phyloP scores from a whole-genome alignment of 129 eudicot species.

The Kitagawia praeruptora region DNA sequence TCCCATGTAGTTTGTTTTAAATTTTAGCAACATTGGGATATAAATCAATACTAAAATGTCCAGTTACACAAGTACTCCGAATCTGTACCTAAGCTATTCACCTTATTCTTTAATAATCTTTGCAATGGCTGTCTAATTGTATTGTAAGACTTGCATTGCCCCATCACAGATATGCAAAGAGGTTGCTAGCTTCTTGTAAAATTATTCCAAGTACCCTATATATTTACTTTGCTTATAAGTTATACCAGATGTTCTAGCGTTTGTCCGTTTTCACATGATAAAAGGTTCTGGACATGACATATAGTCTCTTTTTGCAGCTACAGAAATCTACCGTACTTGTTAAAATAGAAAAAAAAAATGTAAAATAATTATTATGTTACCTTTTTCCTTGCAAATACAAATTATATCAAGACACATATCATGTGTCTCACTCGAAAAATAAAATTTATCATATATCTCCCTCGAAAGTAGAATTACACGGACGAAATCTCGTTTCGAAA shows the following conservation, averaged over 20 bases:
- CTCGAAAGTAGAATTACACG: background rate
- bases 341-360: too few species aligned
- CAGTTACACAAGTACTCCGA: background rate
- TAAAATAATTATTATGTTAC: too few species aligned
- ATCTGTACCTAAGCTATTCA: background rate
- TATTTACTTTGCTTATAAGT: background rate
- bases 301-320: too few species aligned
- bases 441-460: background rate
- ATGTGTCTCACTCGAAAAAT: background rate
- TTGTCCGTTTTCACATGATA: background rate
- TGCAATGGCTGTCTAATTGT: background rate
- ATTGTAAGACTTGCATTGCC: background rate
- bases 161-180: background rate
- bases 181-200: background rate
- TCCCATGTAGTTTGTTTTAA: background rate
- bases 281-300: background rate
- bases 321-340: too few species aligned
- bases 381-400: too few species aligned
- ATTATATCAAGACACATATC: too few species aligned
- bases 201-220: background rate
- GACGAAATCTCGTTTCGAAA: too few species aligned
- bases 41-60: background rate
- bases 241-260: background rate
- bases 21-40: background rate
- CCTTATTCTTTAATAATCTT: background rate